Evolutionary conservation across 495 filamentous ascomycete species (phyloP).

Genomic region (Corynascus novoguineensis): DNA sequence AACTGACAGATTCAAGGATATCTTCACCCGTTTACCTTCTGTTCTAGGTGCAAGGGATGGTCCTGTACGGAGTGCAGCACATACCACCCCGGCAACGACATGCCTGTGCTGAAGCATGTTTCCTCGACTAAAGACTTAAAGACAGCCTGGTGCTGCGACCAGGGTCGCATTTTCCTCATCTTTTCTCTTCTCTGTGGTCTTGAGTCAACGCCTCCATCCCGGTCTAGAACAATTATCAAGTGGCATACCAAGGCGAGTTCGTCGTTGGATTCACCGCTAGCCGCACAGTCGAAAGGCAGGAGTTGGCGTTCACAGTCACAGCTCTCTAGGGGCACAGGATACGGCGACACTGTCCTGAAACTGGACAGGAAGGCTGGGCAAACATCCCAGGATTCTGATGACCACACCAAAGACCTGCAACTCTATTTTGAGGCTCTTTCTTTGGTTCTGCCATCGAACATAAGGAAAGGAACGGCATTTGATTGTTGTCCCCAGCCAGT

Average conservation of each 20-base stretch:
- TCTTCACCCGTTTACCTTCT: conserved; percentile 16
- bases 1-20: conserved; percentile 11
- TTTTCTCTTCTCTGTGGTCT: conserved; percentile 33
- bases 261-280: neutral
- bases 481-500: conserved; percentile 16
- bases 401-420: neutral
- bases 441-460: conserved; percentile 7
- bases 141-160: conserved; percentile 32
- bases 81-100: neutral
- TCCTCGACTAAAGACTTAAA: conserved; percentile 7
- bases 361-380: neutral
- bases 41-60: conserved; percentile 12
- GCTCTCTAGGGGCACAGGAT: conserved; percentile 25
- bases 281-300: neutral
- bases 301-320: neutral
- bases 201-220: conserved; percentile 1
- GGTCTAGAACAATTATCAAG: neutral
- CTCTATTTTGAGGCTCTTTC: conserved; percentile 21
- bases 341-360: conserved; percentile 5
- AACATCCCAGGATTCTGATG: neutral
- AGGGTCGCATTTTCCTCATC: conserved; percentile 27
- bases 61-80: conserved; percentile 5
- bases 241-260: neutral
- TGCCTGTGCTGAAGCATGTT: neutral
- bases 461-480: conserved; percentile 1